Percentiles rank a stretch among this genome's conserved stretches.
Conservation (phyloP, 257 asterid genomes). For the Cinchona pubescens region DNA sequence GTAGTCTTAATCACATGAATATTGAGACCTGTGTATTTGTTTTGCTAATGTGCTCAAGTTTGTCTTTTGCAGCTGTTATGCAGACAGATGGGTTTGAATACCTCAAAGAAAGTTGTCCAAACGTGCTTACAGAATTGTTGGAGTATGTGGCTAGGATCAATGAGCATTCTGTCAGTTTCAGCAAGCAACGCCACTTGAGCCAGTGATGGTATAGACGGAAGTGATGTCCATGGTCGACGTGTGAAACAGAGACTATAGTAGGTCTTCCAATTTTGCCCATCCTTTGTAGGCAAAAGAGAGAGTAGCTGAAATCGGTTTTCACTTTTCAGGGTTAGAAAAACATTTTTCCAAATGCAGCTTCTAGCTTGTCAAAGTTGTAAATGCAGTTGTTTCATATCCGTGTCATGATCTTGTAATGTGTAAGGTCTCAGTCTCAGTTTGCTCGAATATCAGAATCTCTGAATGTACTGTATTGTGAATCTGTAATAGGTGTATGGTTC, state of each 20-base stretch:
- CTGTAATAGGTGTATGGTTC: constrained; percentile 12
- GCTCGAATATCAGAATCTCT: neutral
- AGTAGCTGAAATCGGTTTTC: constrained; percentile 12
- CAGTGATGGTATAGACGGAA: constrained; percentile 58
- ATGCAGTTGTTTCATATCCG: neutral
- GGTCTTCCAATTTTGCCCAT: constrained; percentile 14
- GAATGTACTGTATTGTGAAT: neutral
- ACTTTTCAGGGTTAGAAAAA: constrained; percentile 21
- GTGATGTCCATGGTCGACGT: constrained; percentile 76
- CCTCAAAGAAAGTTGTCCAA: constrained; percentile 87
- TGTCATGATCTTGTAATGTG: neutral
- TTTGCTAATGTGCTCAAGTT: constrained; percentile 5
- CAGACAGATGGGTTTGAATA: constrained; percentile 91
- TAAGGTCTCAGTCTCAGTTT: neutral
- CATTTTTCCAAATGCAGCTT: constrained; percentile 12
- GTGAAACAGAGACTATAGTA: constrained; percentile 73
- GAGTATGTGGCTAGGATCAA: constrained; percentile 82
- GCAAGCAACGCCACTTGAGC: constrained; percentile 75
- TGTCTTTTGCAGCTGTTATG: constrained; percentile 79
- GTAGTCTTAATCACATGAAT: neutral
- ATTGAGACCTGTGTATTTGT: neutral
- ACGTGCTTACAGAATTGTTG: constrained; percentile 70
- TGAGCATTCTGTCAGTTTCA: constrained; percentile 48
- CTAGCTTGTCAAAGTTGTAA: constrained; percentile 26
- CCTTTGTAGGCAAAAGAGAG: constrained; percentile 12